Base-by-base conservation (phyloP, 2,329 filamentous ascomycete species). In the Teratosphaeria pseudoeucalypti region DNA sequence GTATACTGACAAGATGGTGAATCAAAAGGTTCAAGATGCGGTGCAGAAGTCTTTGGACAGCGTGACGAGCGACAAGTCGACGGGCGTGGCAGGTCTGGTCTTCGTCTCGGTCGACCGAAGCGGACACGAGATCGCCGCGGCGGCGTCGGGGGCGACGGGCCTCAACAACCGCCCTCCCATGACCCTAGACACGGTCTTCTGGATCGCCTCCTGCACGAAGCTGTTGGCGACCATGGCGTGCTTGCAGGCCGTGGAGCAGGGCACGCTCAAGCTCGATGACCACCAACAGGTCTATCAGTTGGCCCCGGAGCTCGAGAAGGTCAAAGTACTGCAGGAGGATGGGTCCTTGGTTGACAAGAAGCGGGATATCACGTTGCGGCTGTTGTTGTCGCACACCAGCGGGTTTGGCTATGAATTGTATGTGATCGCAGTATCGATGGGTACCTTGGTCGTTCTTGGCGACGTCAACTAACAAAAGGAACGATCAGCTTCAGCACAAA, bases 181-280 rank as follows among this genome's bases (percentile, higher is more conserved):
- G 80, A 79, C 78, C 0, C 71, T 83, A 0, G 83, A 88, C 47
- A 83, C 76, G 9, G 73, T 83, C 0, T 88, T 85, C 65, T 82
- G 79, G 79, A 79, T 83, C 23, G 79, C 80, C 1, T 80, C 77
- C 1, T 81, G 78, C 66, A 75, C 72, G 14, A 79, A 79, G 64
- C 65, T 79, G 57, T 64, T 80, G 0, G 69, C 69, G 2, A 73
- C 71, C 0, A 74, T 80, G 52, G 77, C 77, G 0, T 77, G 74
- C 55, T 76, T 80, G 76, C 78, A 80, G 63, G 69, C 78, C 6
- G 74, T 79, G 2, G 77, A 80, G 62, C 69, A 76, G 60, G 76
- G 75, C 0, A 67, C 67, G 14, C 63, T 80, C 3, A 63, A 63
- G 0, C 67, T 80, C 1, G 78, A 80, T 60, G 76, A 79, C 62